phyloP scores from a whole-genome alignment of 2,329 filamentous ascomycete genomes.

The Bipolaris oryzae region DNA sequence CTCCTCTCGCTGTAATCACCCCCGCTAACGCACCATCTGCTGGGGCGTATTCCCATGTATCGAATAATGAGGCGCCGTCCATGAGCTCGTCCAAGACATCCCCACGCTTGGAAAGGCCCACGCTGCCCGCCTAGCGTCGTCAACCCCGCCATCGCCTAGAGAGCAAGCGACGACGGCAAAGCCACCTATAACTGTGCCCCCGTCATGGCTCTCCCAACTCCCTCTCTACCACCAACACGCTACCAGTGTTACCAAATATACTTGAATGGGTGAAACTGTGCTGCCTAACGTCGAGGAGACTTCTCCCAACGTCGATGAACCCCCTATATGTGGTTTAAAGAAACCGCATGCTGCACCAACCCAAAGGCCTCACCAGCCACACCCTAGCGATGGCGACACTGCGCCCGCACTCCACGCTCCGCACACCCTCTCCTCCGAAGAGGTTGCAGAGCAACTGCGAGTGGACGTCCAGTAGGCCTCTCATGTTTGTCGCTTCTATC shows the following conservation, averaged over 20 bases:
- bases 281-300: constrained; percentile 50
- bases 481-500: neutral
- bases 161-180: constrained; percentile 1
- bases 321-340: constrained; percentile 51
- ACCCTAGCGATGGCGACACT: constrained; percentile 24
- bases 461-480: constrained; percentile 43
- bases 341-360: constrained; percentile 36
- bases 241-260: constrained; percentile 45
- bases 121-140: constrained; percentile 36
- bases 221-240: constrained; percentile 37
- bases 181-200: constrained; percentile 43
- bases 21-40: constrained; percentile 2
- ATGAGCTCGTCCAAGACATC: constrained; percentile 29
- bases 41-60: constrained; percentile 4
- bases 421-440: constrained; percentile 45
- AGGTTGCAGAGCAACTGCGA: constrained; percentile 45
- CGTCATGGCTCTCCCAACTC: constrained; percentile 24
- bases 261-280: constrained; percentile 53
- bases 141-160: constrained; percentile 38
- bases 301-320: constrained; percentile 48
- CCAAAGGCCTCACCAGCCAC: constrained; percentile 32
- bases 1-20: neutral
- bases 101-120: constrained; percentile 38
- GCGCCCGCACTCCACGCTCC: constrained; percentile 37
- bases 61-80: constrained; percentile 26